Base-by-base conservation (phyloP, 352 stramenopile genomes). In the Globisporangium acanthophoron region DNA sequence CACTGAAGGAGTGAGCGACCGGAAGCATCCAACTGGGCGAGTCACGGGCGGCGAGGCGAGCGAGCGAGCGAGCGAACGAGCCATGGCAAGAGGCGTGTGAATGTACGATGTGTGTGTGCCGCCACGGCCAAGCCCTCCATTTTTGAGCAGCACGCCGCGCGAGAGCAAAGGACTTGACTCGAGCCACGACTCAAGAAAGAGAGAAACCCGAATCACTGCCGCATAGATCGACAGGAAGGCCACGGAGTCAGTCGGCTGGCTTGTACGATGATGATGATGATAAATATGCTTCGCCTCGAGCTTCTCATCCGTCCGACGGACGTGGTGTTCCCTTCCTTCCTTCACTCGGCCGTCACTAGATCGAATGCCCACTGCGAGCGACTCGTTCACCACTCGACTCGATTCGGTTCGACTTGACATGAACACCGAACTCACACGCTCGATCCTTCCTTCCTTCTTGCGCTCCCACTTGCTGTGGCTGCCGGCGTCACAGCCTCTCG, bases 91-190 rank as follows among this genome's bases (percentile, higher is more conserved):
- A 16, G 9, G 37, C 11, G 37, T 43, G 37, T 43, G 37, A 49
- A 49, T 49, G 44, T 49, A 49, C 44, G 11, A 49, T 49, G 44
- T 49, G 44, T 27, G 43, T 49, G 44, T 49, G 44, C 12, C 37
- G 37, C 37, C 37, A 3, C 11, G 37, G 12, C 13, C 37, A 43
- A 5, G 35, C 9, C 35, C 9, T 15, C 11, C 9, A 15, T 3
- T 18, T 13, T 43, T 43, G 37, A 43, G 37, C 37, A 43, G 37
- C 35, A 4, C 33, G 33, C 33, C 35, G 31, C 31, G 31, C 31
- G 11, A 43, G 37, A 18, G 12, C 35, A 15, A 15, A 37, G 9
- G 33, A 9, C 37, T 13, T 12, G 37, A 3, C 13, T 4, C 37
- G 8, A 15, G n/a, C 37, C 12, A 5, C 37, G 37, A 18, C 4